Conservation (phyloP, 192 early-diverging fungal species). For the Coemansia sp. region DNA sequence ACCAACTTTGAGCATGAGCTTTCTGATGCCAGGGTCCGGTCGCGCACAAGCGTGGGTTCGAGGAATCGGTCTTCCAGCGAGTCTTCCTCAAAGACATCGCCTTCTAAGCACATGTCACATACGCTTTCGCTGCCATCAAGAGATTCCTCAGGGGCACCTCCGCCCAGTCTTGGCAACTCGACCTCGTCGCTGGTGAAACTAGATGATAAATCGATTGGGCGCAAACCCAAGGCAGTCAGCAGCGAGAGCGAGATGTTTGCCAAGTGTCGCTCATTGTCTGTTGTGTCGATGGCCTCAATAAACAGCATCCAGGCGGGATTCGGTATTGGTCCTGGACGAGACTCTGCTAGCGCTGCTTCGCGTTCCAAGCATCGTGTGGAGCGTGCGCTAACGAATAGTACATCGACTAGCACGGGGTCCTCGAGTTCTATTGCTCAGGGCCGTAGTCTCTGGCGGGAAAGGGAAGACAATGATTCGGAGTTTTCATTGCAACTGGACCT, state of each 20-base stretch:
- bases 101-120: constrained; percentile 11
- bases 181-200: constrained; percentile 22
- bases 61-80: constrained; percentile 12
- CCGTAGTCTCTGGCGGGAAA: not conserved
- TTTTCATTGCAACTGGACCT: constrained; percentile 47
- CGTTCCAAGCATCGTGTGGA: not conserved
- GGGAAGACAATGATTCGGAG: constrained; percentile 31
- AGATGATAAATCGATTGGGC: not conserved
- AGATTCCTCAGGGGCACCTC: constrained; percentile 3
- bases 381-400: not conserved
- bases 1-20: constrained; percentile 19
- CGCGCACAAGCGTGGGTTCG: constrained; percentile 34
- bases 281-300: constrained; percentile 26
- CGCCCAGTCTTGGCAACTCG: constrained; percentile 8
- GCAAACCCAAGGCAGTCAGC: constrained; percentile 7
- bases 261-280: constrained; percentile 50
- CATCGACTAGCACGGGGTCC: not conserved
- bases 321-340: not conserved
- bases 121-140: not conserved
- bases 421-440: not conserved
- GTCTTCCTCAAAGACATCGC: constrained; percentile 16
- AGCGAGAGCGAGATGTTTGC: constrained; percentile 17
- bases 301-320: constrained; percentile 5
- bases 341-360: not conserved
- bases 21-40: constrained; percentile 16